Percentiles rank a stretch among this genome's conserved stretches.
phyloP scores from a whole-genome alignment of 2,329 filamentous ascomycete genomes.

The Xylariaceae sp. region DNA sequence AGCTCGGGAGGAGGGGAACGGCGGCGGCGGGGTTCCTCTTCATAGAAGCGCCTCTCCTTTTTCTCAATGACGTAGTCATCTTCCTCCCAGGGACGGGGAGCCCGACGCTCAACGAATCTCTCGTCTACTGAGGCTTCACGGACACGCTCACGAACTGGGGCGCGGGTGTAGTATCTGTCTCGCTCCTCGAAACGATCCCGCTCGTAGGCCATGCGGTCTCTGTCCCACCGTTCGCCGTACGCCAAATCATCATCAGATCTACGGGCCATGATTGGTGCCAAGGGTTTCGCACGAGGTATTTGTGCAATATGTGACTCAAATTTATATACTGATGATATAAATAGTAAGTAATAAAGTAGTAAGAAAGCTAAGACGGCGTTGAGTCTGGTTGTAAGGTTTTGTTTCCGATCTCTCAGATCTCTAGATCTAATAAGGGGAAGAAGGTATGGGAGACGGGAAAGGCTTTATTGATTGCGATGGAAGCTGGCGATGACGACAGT shows the following conservation, averaged over 20 bases:
- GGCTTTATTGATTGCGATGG: background rate
- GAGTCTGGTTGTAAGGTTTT: background rate
- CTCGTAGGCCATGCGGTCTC: slow-evolving; percentile 47
- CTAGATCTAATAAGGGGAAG: too few species aligned
- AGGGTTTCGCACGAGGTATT: too few species aligned
- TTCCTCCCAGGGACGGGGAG: slow-evolving; percentile 44
- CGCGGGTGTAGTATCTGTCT: slow-evolving; percentile 45
- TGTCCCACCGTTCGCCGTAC: slow-evolving; percentile 49
- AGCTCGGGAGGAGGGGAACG: slow-evolving; percentile 42
- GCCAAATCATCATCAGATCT: slow-evolving; percentile 33
- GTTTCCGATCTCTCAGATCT: too few species aligned
- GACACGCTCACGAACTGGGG: slow-evolving; percentile 31
- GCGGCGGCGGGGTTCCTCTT: slow-evolving; percentile 44
- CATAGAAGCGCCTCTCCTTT: slow-evolving; percentile 52
- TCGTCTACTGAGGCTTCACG: slow-evolving; percentile 47
- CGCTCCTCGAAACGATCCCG: slow-evolving; percentile 52
- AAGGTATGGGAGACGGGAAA: background rate
- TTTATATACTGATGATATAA: background rate
- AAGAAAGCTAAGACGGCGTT: background rate
- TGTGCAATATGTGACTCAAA: too few species aligned
- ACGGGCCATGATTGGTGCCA: slow-evolving; percentile 8
- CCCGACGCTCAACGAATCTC: slow-evolving; percentile 42
- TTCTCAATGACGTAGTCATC: slow-evolving; percentile 37
- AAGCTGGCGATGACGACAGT: slow-evolving; percentile 14
- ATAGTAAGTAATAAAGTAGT: background rate